Percentiles rank a stretch among this genome's conserved stretches.
Conservation (phyloP, 257 asterid genomes). For the Scutellaria barbata region DNA sequence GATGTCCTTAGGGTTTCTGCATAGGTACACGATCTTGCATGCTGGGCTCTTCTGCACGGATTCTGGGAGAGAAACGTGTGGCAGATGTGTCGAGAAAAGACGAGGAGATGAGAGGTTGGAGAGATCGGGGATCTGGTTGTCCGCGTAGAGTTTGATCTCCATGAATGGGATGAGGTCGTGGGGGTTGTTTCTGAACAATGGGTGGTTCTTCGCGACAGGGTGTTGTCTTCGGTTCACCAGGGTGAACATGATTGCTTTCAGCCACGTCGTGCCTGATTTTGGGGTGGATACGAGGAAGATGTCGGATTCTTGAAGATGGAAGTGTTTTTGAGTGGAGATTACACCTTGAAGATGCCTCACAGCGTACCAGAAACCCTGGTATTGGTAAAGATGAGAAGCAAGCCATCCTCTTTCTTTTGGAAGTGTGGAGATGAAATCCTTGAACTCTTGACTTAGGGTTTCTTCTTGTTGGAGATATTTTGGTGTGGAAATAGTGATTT, state of each 20-base stretch:
- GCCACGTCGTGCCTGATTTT: conserved; percentile 66
- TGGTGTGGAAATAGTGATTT: conserved; percentile 36
- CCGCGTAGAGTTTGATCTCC: conserved; percentile 43
- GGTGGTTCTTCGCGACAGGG: conserved; percentile 37
- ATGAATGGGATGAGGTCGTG: conserved; percentile 46
- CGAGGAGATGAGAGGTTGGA: conserved; percentile 31
- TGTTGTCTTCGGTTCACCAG: conserved; percentile 35
- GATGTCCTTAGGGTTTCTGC: conserved; percentile 57
- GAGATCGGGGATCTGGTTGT: conserved; percentile 42
- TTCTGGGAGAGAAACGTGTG: conserved; percentile 43
- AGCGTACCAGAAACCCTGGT: conserved; percentile 55
- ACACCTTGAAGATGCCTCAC: conserved; percentile 42
- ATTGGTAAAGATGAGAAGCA: conserved; percentile 39
- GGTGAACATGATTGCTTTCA: conserved; percentile 53
- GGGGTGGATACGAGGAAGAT: conserved; percentile 55
- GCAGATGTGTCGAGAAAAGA: conserved; percentile 49
- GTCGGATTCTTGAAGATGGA: conserved; percentile 41
- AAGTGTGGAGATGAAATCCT: conserved; percentile 37
- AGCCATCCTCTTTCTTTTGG: conserved; percentile 56
- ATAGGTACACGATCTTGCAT: conserved; percentile 56
- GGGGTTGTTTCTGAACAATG: conserved; percentile 34
- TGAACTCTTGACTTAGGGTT: conserved; percentile 31
- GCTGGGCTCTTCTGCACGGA: not conserved
- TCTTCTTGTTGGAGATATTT: conserved; percentile 47
- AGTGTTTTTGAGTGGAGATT: conserved; percentile 44